Evolutionary conservation across 1,139 yeast species (phyloP), one percentile per base, ranked within the genome.

Genomic region (Sugiyamaella grinbergsii): DNA sequence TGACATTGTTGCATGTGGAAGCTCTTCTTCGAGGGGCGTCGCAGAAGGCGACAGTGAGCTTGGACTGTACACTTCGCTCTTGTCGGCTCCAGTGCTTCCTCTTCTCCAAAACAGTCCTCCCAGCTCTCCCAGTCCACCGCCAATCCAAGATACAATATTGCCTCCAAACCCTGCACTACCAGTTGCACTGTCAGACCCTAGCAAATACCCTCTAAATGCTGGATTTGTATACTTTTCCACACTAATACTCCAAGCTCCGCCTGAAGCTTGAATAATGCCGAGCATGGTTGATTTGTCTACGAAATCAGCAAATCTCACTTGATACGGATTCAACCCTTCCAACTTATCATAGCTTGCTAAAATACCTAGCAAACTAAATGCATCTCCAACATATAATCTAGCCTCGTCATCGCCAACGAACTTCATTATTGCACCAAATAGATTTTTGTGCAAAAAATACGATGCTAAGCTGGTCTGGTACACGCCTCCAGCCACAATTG

Each of bases 241-340:
- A 39, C 64, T 59, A 4, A 62, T 60, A 24, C 58, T 56, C 66
- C 66, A 63, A 5, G 63, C 66, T 22, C 56, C 58, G 1, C 64
- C 64, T 0, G 66, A 58, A 4, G 69, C 64, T 2, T 54, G 55
- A 5, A 66, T 56, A 28, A 71, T 65, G 23, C 59, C 62, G 33
- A 49, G 51, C 71, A 72, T 71, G n/a, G 67, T 62, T 0, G 58
- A 53, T 36, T 66, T 69, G 48, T 72, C 73, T 13, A 70, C 67
- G 55, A 68, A 71, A 51, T 71, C 76, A 5, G 72, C 62, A n/a
- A 71, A 59, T 11, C 74, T 61, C 16, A 66, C 63, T 38, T 61
- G 64, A 51, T 72, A 71, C 0, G 72, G 71, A 46, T 69, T 68
- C 50, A 57, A 56, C 16, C 71, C 67, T 42, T 70, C 73, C 37